Conservation (phyloP, 2,329 filamentous ascomycete genomes). For the Diaporthe velutina region DNA sequence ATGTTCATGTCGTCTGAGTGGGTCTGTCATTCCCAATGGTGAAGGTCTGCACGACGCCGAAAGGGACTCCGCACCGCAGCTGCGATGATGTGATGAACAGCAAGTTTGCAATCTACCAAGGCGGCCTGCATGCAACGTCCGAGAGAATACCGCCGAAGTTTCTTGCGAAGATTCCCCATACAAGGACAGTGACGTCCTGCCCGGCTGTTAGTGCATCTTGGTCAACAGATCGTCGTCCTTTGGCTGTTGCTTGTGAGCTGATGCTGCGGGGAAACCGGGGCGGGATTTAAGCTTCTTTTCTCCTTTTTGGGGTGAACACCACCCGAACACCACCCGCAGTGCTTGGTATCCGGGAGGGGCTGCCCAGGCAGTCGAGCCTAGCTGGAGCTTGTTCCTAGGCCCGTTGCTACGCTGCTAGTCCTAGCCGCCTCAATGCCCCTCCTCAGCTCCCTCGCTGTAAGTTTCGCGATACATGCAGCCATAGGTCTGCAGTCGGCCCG, state of each 20-base stretch:
- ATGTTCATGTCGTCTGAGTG: background rate
- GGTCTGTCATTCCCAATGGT: background rate
- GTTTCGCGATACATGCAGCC: constrained; percentile 17
- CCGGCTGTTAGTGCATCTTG: background rate
- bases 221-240: constrained; percentile 21
- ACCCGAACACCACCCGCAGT: background rate
- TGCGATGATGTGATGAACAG: background rate
- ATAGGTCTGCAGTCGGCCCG: constrained; percentile 28
- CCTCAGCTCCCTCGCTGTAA: background rate
- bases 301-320: background rate
- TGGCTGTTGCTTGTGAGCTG: background rate
- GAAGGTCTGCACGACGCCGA: background rate
- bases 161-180: background rate
- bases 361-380: background rate
- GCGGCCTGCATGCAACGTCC: background rate
- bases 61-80: background rate
- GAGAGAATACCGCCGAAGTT: constrained; percentile 9
- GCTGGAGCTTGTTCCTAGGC: background rate
- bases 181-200: background rate
- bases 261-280: constrained; percentile 9
- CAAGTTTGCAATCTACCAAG: background rate
- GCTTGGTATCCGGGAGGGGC: background rate
- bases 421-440: background rate
- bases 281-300: constrained; percentile 14
- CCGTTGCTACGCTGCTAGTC: background rate